phyloP scores from a whole-genome alignment of 352 stramenopile genomes.

The Pythium periplocum region DNA sequence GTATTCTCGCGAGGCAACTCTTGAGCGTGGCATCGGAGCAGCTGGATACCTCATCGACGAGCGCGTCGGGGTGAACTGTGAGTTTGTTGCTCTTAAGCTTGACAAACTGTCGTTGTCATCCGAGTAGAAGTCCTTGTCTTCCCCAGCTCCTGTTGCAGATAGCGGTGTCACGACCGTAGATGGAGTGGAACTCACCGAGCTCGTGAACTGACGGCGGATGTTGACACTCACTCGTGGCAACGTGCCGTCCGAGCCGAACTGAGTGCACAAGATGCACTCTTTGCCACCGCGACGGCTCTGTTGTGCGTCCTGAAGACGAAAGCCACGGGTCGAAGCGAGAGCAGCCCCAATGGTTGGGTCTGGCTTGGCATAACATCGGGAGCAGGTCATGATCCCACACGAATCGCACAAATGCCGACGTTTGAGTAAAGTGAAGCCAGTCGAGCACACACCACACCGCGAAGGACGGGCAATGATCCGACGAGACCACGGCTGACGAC shows the following conservation, averaged over 20 bases:
- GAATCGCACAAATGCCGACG: conserved; percentile 51
- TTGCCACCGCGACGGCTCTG: conserved; percentile 13
- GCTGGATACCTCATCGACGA: conserved; percentile 11
- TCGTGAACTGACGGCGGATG: conserved; percentile 26
- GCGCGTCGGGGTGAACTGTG: neutral
- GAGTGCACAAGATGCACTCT: conserved; percentile 58
- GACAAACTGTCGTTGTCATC: too few relatives aligned
- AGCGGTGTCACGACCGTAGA: neutral
- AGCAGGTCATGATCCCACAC: conserved; percentile 51
- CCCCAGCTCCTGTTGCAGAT: too few relatives aligned
- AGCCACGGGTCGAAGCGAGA: conserved; percentile 1
- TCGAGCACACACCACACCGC: conserved; percentile 53
- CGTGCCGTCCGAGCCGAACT: conserved; percentile 36
- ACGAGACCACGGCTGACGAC: conserved; percentile 4
- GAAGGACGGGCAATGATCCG: conserved; percentile 18
- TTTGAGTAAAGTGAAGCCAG: conserved; percentile 52
- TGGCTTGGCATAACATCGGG: conserved; percentile 36
- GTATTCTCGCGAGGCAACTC: too few relatives aligned
- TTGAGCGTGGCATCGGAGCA: neutral
- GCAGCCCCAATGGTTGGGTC: neutral
- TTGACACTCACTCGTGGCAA: conserved; percentile 22
- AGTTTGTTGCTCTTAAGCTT: too few relatives aligned
- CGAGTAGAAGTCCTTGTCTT: too few relatives aligned
- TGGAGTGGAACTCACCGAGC: conserved; percentile 17
- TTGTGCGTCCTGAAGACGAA: conserved; percentile 4